phyloP scores from a whole-genome alignment of 176 grass and related monocot genomes.

The Triticum aestivum region DNA sequence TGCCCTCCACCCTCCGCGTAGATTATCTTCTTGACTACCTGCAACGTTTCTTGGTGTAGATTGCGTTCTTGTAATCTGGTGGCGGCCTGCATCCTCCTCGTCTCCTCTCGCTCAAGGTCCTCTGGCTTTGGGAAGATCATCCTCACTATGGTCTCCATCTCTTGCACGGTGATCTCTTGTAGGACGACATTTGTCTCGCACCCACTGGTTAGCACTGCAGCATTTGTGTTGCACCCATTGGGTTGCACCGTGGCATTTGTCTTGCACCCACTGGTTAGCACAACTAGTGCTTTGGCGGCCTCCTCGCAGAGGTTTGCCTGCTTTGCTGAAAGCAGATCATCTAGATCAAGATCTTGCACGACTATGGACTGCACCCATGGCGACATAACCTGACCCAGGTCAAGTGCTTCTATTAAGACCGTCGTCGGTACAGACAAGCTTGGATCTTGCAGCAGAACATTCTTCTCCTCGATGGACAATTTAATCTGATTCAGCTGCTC shows the following conservation, averaged over 20 bases:
- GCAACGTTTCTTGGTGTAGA: neutral
- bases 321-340: neutral
- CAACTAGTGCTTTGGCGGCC: slow-evolving; percentile 21
- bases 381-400: neutral
- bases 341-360: slow-evolving; percentile 10
- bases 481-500: neutral
- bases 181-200: slow-evolving; percentile 19
- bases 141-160: neutral
- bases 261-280: slow-evolving; percentile 15
- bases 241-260: neutral
- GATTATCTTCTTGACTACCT: neutral
- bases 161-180: neutral
- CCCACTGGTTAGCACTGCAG: slow-evolving; percentile 4
- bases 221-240: too few species aligned
- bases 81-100: neutral
- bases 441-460: neutral
- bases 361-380: neutral
- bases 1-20: neutral
- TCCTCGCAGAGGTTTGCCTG: neutral
- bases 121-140: neutral
- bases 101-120: neutral
- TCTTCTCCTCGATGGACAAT: neutral
- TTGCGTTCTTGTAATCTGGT: neutral
- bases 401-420: slow-evolving; percentile 28
- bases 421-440: neutral